Evolutionary conservation across 805 yeast genomes (phyloP), one percentile per base, ranked within the genome.

Genomic region (Yamadazyma phyllophila): DNA sequence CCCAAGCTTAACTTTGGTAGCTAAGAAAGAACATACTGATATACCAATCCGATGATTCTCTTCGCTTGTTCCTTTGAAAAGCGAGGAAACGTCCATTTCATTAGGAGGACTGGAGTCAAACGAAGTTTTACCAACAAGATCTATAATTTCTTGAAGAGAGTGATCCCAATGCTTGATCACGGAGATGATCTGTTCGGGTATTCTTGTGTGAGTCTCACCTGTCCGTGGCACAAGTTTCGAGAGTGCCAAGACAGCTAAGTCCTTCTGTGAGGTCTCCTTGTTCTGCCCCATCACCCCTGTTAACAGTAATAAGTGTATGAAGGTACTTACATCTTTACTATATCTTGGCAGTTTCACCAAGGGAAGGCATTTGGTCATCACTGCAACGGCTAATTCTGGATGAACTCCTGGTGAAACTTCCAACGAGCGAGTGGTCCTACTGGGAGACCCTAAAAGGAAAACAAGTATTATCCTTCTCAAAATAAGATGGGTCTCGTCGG

Each of bases 401-500:
- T 20, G 24, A 20, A 4, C 24, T 6, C 24, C 24, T 20, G 6
- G 24, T 20, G 24, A 3, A 20, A 4, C 24, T 6, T 6, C 24
- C 6, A 20, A 6, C 6, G 24, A 3, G 6, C 6, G 24, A 6
- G 24, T 4, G 6, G 24, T 20, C 20, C 6, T 26, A 20, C 17
- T 14, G 2, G 11, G 11, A 7, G 36, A n/a, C 15, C 41, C 31
- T 15, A 44, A 16, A 4, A 38, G 8, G n/a, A 44, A 26, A 8
- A 44, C 29, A 12, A 44, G 15, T 2, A 46, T 37, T n/a, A 51
- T 46, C 26, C 46, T 46, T 30, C 51, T 41, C n/a, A 51, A 13
- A n/a, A 3, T 11, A 4, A 41, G 8, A 12, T 14, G 27, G 30
- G 11, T 47, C 31, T 45, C 48, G 9, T 35, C 32, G 4, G 32